These are phyloP conservation scores for Xylariaceae sp. DNA, from an alignment of 2,329 filamentous ascomycete species.

Conservation along the genomic window DNA sequence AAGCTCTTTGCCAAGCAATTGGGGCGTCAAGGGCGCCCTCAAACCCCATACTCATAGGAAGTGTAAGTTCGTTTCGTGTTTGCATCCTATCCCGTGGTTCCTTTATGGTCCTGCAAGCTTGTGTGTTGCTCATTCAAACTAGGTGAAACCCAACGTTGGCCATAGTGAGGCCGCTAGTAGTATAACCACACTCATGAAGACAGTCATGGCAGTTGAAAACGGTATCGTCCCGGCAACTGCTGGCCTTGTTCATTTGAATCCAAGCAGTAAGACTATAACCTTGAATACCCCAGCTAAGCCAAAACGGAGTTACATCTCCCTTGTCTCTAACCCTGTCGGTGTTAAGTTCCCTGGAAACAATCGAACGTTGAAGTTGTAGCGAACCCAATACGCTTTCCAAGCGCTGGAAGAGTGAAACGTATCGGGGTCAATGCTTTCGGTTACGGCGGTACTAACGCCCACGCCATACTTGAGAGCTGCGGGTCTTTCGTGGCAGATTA, in stretches of 20 bases:
- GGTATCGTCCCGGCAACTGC: conserved; percentile 8
- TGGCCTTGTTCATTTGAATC: conserved; percentile 5
- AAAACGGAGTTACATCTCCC: no score
- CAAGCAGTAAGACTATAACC: background rate
- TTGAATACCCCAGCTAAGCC: no score
- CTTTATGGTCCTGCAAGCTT: no score
- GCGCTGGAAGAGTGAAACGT: background rate
- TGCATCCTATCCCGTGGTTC: conserved; percentile 13
- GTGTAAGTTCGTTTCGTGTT: conserved; percentile 10
- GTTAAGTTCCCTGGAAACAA: background rate
- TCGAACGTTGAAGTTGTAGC: background rate
- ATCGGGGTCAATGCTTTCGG: background rate
- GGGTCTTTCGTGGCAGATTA: background rate
- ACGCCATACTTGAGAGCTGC: background rate
- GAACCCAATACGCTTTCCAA: background rate
- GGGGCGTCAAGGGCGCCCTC: conserved; percentile 10
- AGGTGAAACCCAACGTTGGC: conserved; percentile 16
- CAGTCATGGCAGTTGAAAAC: conserved; percentile 5
- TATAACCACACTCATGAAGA: conserved; percentile 13
- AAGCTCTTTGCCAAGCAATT: conserved; percentile 14
- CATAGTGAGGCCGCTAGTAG: conserved; percentile 14
- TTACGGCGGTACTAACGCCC: background rate
- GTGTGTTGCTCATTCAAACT: no score
- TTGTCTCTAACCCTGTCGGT: no score
- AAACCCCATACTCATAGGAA: conserved; percentile 19